Conservation (phyloP, 805 yeast genomes). For the Candida orba region DNA sequence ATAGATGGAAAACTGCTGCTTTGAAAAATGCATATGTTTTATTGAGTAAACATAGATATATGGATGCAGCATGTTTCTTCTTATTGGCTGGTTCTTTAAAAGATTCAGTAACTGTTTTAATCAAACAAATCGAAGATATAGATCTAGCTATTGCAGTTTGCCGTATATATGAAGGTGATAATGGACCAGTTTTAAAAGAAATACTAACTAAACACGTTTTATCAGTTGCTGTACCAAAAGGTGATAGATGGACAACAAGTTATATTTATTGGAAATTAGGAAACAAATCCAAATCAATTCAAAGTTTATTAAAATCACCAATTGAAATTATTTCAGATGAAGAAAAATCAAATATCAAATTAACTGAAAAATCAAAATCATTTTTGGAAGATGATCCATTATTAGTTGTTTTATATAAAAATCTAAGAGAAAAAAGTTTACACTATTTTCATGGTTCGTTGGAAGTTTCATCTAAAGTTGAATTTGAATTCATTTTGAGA, state of each 20-base stretch:
- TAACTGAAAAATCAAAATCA: constrained; percentile 27
- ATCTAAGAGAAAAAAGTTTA: constrained; percentile 46
- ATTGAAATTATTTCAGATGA: constrained; percentile 28
- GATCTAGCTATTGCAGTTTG: constrained; percentile 77
- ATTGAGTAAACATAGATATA: constrained; percentile 77
- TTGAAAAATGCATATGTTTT: constrained; percentile 87
- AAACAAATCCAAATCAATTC: constrained; percentile 45
- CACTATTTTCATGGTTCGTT: constrained; percentile 44
- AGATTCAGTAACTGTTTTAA: constrained; percentile 72
- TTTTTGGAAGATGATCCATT: constrained; percentile 78
- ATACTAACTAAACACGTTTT: constrained; percentile 45
- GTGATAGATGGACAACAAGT: constrained; percentile 76
- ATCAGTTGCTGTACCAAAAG: constrained; percentile 49
- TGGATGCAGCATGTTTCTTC: constrained; percentile 87
- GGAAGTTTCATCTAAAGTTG: constrained; percentile 36
- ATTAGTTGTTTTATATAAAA: constrained; percentile 55
- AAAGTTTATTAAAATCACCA: constrained; percentile 58
- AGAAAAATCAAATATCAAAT: constrained; percentile 16
- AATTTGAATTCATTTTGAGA: constrained; percentile 54
- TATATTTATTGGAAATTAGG: constrained; percentile 70
- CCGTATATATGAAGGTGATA: constrained; percentile 62
- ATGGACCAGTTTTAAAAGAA: constrained; percentile 43
- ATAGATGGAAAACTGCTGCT: constrained; percentile 85
- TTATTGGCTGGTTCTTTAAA: constrained; percentile 65
- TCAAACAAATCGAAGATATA: constrained; percentile 58